These are phyloP conservation scores for Vigna trinervia DNA, from an alignment of 306 rosid genomes.

Conservation along the genomic window DNA sequence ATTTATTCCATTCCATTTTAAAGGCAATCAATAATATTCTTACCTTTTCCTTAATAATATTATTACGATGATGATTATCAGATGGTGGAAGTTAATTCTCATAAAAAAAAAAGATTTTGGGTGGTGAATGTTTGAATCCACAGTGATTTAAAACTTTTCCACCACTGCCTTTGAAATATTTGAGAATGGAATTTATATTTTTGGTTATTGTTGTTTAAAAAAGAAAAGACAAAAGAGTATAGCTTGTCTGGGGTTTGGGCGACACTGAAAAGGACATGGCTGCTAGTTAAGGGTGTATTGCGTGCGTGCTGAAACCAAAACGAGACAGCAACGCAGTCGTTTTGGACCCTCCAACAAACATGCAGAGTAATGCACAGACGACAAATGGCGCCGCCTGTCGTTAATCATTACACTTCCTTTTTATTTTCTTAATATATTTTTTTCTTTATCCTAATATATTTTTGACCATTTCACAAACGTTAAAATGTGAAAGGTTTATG, in stretches of 20 bases:
- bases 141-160: not conserved
- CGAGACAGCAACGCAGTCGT: conserved; percentile 35
- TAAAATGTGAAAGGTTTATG: too few species aligned
- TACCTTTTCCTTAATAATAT: too few species aligned
- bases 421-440: not conserved
- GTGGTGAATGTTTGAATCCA: too few species aligned
- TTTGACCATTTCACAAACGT: too few species aligned
- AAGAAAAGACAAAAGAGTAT: not conserved
- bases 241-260: conserved; percentile 22
- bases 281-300: not conserved
- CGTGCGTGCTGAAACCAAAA: not conserved
- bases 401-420: not conserved
- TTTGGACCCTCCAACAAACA: conserved; percentile 3
- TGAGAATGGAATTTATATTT: not conserved
- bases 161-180: not conserved
- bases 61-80: too few species aligned
- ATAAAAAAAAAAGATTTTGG: too few species aligned
- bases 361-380: not conserved
- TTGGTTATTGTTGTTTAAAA: not conserved
- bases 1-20: not conserved
- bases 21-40: too few species aligned
- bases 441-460: too few species aligned
- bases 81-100: too few species aligned
- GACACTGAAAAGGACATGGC: conserved; percentile 50
- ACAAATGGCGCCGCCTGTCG: conserved; percentile 19